phyloP scores from a whole-genome alignment of 371 early-diverging fungal genomes.

The Coelomomyces lativittatus region DNA sequence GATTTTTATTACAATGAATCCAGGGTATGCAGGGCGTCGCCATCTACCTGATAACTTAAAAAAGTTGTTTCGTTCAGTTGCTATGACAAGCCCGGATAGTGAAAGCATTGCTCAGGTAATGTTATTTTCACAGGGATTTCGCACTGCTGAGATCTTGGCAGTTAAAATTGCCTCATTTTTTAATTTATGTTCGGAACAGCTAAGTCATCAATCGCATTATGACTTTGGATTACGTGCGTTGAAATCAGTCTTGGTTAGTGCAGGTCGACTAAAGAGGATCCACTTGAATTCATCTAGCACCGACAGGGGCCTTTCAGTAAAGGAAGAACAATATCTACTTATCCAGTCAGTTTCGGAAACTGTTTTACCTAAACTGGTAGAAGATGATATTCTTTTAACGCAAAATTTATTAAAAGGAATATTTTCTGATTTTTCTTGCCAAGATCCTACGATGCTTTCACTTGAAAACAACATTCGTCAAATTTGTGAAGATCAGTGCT shows the following conservation, averaged over 20 bases:
- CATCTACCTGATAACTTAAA: slow-evolving; percentile 95
- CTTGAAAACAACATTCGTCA: slow-evolving; percentile 55
- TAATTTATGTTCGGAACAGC: slow-evolving; percentile 78
- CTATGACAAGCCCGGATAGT: slow-evolving; percentile 95
- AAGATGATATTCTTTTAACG: slow-evolving; percentile 75
- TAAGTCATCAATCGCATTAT: slow-evolving; percentile 88
- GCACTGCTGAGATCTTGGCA: slow-evolving; percentile 78
- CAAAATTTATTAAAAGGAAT: slow-evolving; percentile 75
- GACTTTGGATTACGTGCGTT: slow-evolving; percentile 97
- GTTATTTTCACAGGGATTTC: slow-evolving; percentile 96
- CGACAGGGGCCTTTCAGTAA: slow-evolving; percentile 17
- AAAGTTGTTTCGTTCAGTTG: slow-evolving; percentile 91
- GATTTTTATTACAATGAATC: slow-evolving; percentile 99
- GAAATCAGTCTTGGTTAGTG: slow-evolving; percentile 92
- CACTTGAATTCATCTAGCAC: slow-evolving; percentile 34
- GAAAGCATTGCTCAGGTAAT: slow-evolving; percentile 96
- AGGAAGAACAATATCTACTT: slow-evolving; percentile 75
- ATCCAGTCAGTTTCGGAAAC: slow-evolving; percentile 92
- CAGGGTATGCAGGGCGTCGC: slow-evolving; percentile 95
- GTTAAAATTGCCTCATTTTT: slow-evolving; percentile 91
- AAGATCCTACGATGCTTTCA: slow-evolving; percentile 54
- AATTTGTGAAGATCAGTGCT: slow-evolving; percentile 57
- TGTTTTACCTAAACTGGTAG: slow-evolving; percentile 87
- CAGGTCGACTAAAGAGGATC: slow-evolving; percentile 91
- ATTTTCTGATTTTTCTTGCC: slow-evolving; percentile 82